A percentile compares a stretch with the other conserved stretches of the same genome.
phyloP scores from a whole-genome alignment of 2,329 filamentous ascomycete species.

The Penicillium sp. region DNA sequence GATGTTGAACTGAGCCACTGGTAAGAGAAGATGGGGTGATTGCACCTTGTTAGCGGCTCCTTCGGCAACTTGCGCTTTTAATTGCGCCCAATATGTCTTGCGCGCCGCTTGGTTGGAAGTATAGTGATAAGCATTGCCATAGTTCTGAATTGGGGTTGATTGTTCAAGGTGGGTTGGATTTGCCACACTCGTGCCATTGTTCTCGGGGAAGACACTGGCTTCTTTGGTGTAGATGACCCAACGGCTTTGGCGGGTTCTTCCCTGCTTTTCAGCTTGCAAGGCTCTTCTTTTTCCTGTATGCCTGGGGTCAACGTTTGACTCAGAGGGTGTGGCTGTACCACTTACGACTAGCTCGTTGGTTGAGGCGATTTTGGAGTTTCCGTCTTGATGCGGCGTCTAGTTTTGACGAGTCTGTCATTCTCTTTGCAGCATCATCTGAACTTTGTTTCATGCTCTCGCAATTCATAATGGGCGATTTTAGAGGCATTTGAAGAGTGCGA shows the following conservation, averaged over 20 bases:
- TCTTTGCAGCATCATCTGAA: background rate
- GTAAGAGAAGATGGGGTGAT: background rate
- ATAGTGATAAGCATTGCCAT: background rate
- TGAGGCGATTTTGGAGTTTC: conserved; percentile 22
- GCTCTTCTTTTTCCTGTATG: conserved; percentile 16
- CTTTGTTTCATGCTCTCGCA: background rate
- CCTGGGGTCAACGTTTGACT: background rate
- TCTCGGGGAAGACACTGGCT: background rate
- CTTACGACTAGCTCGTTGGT: conserved; percentile 23
- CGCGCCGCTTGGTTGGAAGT: background rate
- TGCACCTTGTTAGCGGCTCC: background rate
- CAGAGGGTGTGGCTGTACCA: background rate
- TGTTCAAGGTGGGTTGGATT: background rate
- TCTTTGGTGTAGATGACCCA: conserved; percentile 18
- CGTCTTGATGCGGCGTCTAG: conserved; percentile 11
- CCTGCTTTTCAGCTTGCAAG: background rate
- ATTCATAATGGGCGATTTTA: background rate
- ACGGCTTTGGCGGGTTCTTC: background rate
- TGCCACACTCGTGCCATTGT: background rate
- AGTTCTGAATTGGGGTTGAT: background rate
- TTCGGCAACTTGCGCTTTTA: background rate
- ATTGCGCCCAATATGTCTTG: background rate
- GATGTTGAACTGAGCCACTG: conserved; percentile 7
- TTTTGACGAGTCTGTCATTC: background rate
- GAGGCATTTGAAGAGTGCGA: background rate